Evolutionary conservation across 768 basidiomycete species (phyloP).

Genomic region (Clitopilus passeckerianus): DNA sequence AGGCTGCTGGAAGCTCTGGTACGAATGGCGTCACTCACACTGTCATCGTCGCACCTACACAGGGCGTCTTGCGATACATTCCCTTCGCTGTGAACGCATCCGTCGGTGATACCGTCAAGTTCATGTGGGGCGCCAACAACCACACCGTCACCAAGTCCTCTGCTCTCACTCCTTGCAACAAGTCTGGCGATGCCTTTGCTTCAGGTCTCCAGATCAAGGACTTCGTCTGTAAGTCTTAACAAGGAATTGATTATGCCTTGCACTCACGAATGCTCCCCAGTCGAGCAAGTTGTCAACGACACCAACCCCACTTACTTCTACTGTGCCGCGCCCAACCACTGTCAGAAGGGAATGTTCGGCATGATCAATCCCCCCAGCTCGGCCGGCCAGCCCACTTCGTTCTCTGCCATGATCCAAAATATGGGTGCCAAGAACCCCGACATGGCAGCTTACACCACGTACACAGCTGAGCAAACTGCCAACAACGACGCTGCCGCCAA

Average conservation of each 20-base stretch:
- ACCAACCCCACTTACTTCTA: slow-evolving; percentile 73
- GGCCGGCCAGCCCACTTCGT: slow-evolving; percentile 37
- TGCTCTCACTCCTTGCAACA: slow-evolving; percentile 66
- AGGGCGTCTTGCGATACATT: slow-evolving; percentile 71
- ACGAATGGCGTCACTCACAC: slow-evolving; percentile 58
- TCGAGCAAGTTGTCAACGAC: slow-evolving; percentile 68
- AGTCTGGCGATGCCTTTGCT: slow-evolving; percentile 53
- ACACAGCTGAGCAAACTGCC: slow-evolving; percentile 42
- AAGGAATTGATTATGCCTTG: background rate
- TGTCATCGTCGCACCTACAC: slow-evolving; percentile 71
- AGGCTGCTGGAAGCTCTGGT: slow-evolving; percentile 30
- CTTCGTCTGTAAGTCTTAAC: slow-evolving; percentile 50
- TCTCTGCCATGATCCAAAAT: slow-evolving; percentile 47
- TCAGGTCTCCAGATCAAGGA: slow-evolving; percentile 60
- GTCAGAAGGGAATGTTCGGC: slow-evolving; percentile 84
- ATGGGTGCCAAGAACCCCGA: slow-evolving; percentile 50
- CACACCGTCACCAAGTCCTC: slow-evolving; percentile 85
- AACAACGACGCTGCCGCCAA: slow-evolving; percentile 39
- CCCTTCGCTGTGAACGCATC: slow-evolving; percentile 75
- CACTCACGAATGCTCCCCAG: slow-evolving; percentile 26
- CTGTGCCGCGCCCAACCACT: slow-evolving; percentile 68
- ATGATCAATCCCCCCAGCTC: slow-evolving; percentile 65
- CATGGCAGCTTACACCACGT: slow-evolving; percentile 50
- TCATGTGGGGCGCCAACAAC: slow-evolving; percentile 73
- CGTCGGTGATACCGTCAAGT: slow-evolving; percentile 72